Base-by-base conservation (phyloP, 2,329 filamentous ascomycete species). In the Cladophialophora immunda region DNA sequence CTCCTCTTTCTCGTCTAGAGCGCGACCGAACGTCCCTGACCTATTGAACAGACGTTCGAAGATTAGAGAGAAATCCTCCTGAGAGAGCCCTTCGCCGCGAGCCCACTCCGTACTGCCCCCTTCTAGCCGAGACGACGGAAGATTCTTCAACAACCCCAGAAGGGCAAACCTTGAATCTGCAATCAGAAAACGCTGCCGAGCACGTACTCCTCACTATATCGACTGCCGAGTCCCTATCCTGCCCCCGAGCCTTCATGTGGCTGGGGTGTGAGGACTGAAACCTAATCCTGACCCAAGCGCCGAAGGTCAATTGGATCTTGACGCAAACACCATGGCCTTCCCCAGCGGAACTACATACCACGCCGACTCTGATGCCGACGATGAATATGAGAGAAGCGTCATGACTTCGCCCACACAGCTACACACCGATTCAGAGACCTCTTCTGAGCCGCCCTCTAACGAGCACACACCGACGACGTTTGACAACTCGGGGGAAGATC, bases 401-500 rank as follows among this genome's bases (percentile, higher is more conserved):
- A 81, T 88, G 74, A 85, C 85, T 58, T 86, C 85, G 17, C 86
- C 86, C 19, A 73, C 66, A 17, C 83, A 82, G 64, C 76, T 87
- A 58, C 83, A 83, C 50, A 82, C 81, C 58, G 86, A 88, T 74
- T 88, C 85, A 65, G 84, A 84, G 41, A 85, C 83, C 15, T 85
- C 86, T 70, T 87, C 86, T 8, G 85, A 86, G 66, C 85, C 85
- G 57, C 81, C 84, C 52, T 88, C 86, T 41, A 84, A 82, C 62
- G 85, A 89, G 74, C 86, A 88, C 72, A 90, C 87, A 2, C 87
- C 87, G 11, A 89, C 86, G 34, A 89, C 86, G 53, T 87, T 85
- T 71, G 84, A 83, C 58, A 80, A 85, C 70, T 77, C 81, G 30
- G 76, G 76, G 30, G 85, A 86, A 62, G 84, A 83, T 71, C 81